These are phyloP conservation scores for Phalaenopsis equestris DNA, from an alignment of 106 monocot species.

Conservation along the genomic window DNA sequence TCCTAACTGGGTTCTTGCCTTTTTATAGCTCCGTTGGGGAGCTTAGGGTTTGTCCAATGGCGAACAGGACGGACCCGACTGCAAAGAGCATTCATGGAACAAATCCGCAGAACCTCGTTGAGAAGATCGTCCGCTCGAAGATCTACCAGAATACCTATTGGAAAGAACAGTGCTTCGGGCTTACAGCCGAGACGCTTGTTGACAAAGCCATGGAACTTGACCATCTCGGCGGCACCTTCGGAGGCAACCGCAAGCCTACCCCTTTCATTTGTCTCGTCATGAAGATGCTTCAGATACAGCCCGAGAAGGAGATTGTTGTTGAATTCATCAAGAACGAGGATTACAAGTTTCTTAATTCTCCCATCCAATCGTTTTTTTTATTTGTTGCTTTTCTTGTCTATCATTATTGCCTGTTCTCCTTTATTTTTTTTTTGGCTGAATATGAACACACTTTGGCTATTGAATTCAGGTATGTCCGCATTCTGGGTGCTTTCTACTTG, in stretches of 20 bases:
- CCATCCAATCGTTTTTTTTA: not conserved
- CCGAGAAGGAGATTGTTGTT: constrained; percentile 96
- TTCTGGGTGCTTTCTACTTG: constrained; percentile 85
- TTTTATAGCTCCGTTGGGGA: not conserved
- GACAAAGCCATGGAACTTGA: constrained; percentile 99
- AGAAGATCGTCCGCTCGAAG: constrained; percentile 91
- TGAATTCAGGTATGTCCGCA: constrained; percentile 58
- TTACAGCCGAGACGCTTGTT: constrained; percentile 94
- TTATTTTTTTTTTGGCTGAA: not conserved
- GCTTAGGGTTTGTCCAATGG: constrained; percentile 30
- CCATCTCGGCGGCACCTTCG: constrained; percentile 86
- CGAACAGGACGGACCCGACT: constrained; percentile 86
- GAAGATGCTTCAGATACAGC: constrained; percentile 99
- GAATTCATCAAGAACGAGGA: constrained; percentile 99
- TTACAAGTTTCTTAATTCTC: constrained; percentile 55
- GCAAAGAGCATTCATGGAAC: constrained; percentile 95
- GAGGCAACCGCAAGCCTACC: constrained; percentile 77
- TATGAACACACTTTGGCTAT: not conserved
- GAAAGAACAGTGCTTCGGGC: constrained; percentile 99
- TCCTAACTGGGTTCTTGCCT: not conserved
- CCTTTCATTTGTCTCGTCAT: constrained; percentile 88
- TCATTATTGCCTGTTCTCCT: not conserved
- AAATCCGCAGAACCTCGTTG: constrained; percentile 93
- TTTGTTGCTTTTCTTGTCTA: too few species aligned
- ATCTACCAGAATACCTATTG: constrained; percentile 90